Evolutionary conservation across 2,329 filamentous ascomycete genomes (phyloP).

Genomic region (Diatrype stigma): DNA sequence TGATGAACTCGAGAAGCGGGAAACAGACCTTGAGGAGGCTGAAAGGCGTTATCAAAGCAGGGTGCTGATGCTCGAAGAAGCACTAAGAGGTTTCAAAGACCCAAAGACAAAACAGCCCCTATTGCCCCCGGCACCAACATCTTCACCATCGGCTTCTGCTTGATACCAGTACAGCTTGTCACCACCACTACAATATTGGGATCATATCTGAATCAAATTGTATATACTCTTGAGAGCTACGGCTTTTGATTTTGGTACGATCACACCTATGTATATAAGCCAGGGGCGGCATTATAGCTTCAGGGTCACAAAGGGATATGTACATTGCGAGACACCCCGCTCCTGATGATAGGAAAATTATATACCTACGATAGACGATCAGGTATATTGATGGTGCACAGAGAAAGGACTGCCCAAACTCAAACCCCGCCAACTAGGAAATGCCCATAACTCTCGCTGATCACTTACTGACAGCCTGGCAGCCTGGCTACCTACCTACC

Average conservation of each 20-base stretch:
- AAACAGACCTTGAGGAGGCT: slow-evolving; percentile 47
- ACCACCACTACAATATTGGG: no score
- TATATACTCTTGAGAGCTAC: no score
- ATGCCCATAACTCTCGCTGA: no score
- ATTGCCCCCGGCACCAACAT: slow-evolving; percentile 32
- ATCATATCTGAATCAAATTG: not conserved
- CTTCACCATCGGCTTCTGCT: slow-evolving; percentile 19
- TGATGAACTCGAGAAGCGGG: slow-evolving; percentile 45
- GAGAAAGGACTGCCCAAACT: not conserved
- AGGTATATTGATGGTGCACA: not conserved
- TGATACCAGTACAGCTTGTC: not conserved
- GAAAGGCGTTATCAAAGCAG: slow-evolving; percentile 41
- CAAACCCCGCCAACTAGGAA: not conserved
- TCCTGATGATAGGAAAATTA: not conserved
- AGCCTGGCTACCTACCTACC: no score
- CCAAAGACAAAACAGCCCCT: slow-evolving; percentile 55
- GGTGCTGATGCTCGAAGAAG: slow-evolving; percentile 50
- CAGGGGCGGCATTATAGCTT: not conserved
- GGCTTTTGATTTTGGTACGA: not conserved
- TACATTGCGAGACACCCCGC: not conserved
- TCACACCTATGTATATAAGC: not conserved
- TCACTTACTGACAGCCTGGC: no score
- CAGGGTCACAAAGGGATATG: not conserved
- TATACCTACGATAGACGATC: not conserved
- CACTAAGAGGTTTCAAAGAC: slow-evolving; percentile 47